Evolutionary conservation across 768 basidiomycete species (phyloP), one percentile per base, ranked within the genome.

Genomic region (Myochromella boudieri): DNA sequence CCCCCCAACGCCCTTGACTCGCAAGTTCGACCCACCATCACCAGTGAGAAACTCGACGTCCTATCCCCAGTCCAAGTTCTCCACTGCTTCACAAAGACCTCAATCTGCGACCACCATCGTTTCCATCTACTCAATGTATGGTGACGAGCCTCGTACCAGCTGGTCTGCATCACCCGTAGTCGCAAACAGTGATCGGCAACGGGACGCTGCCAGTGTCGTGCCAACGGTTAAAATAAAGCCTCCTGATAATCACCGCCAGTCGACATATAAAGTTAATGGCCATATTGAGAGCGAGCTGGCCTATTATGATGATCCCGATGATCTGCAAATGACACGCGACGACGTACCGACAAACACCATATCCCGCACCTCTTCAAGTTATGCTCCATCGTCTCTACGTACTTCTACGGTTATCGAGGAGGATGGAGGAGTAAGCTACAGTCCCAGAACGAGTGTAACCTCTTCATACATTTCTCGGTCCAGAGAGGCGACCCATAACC

Each of bases 51-150:
- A 64, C 28, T 55, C 64, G 9, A 61, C 66, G 20, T 61, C 66
- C 33, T 55, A 66, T 34, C 68, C 72, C 37, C 53, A 53, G 38
- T 55, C 62, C 21, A 51, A 71, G 61, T 52, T 67, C 66, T 60
- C 64, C 58, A 44, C 56, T 57, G 37, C 65, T 61, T 70, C 70
- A 41, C 69, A 68, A 55, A 77, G 82, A 48, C 71, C 69, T 46
- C 83, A 85, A 0, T 81, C 85, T 10, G 87, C 88, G 57, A 81
- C 85, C 39, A 81, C 87, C 10, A 87, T 91, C 60, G 81, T 85
- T 61, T 83, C 86, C 43, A 91, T 92, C 46, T 92, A 90, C 63
- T 89, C 86, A 39, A 91, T 91, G 89, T 92, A 92, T 63, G 81
- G 81, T 43, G 83, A 84, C 61, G 79, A 82, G 47, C 61, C 56